phyloP scores from a whole-genome alignment of 1,139 yeast genomes.

The Suhomyces bokatorum region DNA sequence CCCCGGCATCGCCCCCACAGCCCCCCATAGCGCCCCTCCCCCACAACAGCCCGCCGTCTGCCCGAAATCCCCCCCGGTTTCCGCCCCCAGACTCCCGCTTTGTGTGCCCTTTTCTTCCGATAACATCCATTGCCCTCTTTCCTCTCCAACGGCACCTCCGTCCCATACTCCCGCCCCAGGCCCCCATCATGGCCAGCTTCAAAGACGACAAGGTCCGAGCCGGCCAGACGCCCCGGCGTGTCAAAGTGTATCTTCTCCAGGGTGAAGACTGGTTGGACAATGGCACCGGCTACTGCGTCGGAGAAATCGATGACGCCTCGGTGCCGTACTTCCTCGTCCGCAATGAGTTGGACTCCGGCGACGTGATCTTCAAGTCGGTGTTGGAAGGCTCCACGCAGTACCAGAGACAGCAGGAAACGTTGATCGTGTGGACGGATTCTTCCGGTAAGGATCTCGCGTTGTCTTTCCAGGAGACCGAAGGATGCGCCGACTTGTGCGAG shows the following conservation, averaged over 20 bases:
- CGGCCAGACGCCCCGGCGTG: slow-evolving; percentile 59
- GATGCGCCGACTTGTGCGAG: slow-evolving; percentile 82
- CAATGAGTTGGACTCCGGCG: slow-evolving; percentile 63
- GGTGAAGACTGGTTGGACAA: slow-evolving; percentile 89
- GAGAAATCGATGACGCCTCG: slow-evolving; percentile 50
- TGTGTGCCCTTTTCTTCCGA: background rate
- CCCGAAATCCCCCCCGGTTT: background rate
- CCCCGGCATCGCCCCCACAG: too few species aligned
- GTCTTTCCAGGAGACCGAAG: slow-evolving; percentile 89
- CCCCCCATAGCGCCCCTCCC: too few species aligned
- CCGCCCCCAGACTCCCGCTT: background rate
- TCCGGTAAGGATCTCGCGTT: slow-evolving; percentile 82
- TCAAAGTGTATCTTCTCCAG: slow-evolving; percentile 80
- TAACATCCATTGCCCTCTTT: background rate
- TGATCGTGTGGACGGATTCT: slow-evolving; percentile 90
- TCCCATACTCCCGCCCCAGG: background rate
- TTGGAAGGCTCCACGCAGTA: slow-evolving; percentile 78
- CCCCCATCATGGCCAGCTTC: slow-evolving; percentile 2
- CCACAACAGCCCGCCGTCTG: too few species aligned
- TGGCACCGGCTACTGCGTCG: slow-evolving; percentile 90
- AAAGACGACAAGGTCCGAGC: slow-evolving; percentile 8
- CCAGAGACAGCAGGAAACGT: slow-evolving; percentile 91
- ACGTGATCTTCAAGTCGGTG: slow-evolving; percentile 61
- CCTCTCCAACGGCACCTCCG: background rate
- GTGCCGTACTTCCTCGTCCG: slow-evolving; percentile 69